These are phyloP conservation scores for Begonia peltatifolia DNA, from an alignment of 306 rosid genomes.

Conservation along the genomic window DNA sequence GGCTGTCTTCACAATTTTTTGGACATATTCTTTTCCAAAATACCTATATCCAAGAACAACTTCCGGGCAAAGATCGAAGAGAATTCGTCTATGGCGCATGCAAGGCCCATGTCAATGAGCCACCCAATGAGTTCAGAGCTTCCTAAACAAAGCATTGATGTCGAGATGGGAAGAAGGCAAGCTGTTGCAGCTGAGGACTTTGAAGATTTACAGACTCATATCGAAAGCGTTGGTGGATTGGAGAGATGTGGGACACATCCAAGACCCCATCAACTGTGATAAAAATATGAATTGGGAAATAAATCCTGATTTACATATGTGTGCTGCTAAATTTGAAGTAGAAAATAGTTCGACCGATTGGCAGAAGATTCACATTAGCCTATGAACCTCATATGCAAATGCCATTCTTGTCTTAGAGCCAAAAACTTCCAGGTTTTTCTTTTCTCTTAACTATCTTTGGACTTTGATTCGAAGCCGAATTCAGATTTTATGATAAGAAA, in stretches of 20 bases:
- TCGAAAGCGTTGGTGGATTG: conserved; percentile 22
- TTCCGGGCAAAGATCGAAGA: conserved; percentile 41
- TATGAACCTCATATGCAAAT: neutral
- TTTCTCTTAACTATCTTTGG: neutral
- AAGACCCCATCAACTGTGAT: conserved; percentile 16
- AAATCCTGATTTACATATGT: conserved; percentile 26
- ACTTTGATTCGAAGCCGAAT: neutral
- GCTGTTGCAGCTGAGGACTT: conserved; percentile 30
- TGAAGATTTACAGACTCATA: conserved; percentile 29
- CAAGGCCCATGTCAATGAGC: conserved; percentile 1
- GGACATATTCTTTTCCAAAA: conserved; percentile 69
- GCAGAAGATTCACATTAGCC: conserved; percentile 17
- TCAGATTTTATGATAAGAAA: neutral
- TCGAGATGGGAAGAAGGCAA: conserved; percentile 23
- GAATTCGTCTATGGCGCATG: conserved; percentile 5
- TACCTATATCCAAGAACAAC: conserved; percentile 64
- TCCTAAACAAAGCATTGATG: conserved; percentile 16
- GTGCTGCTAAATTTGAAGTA: conserved; percentile 20
- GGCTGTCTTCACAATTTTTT: conserved; percentile 70
- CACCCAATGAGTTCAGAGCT: conserved; percentile 17
- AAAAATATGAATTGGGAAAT: conserved; percentile 19
- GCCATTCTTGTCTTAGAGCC: neutral
- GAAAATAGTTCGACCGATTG: conserved; percentile 13
- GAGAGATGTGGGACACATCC: conserved; percentile 6
- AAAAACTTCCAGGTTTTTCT: too few species aligned